phyloP scores from a whole-genome alignment of 805 yeast genomes.

The Metschnikowia hibisci region DNA sequence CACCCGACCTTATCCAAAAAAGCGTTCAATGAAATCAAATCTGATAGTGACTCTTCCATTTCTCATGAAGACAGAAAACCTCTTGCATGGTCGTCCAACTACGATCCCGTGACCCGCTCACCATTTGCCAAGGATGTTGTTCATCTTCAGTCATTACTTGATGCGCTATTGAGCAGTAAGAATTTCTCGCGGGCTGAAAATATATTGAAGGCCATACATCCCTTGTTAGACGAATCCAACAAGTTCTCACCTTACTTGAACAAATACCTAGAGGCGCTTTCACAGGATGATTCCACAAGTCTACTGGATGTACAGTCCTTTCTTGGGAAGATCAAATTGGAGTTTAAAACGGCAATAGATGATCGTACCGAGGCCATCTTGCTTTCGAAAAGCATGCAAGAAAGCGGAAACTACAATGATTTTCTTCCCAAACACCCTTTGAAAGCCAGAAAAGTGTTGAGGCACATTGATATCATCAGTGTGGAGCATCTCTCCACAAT shows the following conservation, averaged over 20 bases:
- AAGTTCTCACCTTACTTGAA: slow-evolving; percentile 66
- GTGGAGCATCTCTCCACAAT: slow-evolving; percentile 40
- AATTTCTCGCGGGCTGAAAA: slow-evolving; percentile 68
- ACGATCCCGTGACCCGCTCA: slow-evolving; percentile 39
- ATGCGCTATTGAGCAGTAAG: slow-evolving; percentile 66
- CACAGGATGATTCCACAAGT: slow-evolving; percentile 37
- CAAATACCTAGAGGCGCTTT: slow-evolving; percentile 48
- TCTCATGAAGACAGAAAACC: slow-evolving; percentile 14
- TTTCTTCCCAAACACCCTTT: slow-evolving; percentile 9
- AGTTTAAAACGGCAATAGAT: slow-evolving; percentile 35
- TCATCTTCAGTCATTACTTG: slow-evolving; percentile 72
- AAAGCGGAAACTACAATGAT: slow-evolving; percentile 11
- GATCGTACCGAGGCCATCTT: slow-evolving; percentile 60
- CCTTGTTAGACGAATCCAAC: slow-evolving; percentile 36
- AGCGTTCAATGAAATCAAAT: slow-evolving; percentile 16
- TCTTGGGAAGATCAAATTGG: slow-evolving; percentile 28
- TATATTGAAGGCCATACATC: slow-evolving; percentile 59
- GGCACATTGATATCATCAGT: slow-evolving; percentile 52
- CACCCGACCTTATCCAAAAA: slow-evolving; percentile 8
- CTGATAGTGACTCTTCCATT: slow-evolving; percentile 2
- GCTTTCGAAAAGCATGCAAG: slow-evolving; percentile 37
- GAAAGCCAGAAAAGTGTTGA: slow-evolving; percentile 31
- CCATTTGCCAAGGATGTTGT: slow-evolving; percentile 54
- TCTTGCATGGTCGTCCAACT: slow-evolving; percentile 38
- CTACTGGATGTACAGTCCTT: slow-evolving; percentile 43